Evolutionary conservation across 768 basidiomycete genomes (phyloP).

Genomic region (Rubroboletus satanas): DNA sequence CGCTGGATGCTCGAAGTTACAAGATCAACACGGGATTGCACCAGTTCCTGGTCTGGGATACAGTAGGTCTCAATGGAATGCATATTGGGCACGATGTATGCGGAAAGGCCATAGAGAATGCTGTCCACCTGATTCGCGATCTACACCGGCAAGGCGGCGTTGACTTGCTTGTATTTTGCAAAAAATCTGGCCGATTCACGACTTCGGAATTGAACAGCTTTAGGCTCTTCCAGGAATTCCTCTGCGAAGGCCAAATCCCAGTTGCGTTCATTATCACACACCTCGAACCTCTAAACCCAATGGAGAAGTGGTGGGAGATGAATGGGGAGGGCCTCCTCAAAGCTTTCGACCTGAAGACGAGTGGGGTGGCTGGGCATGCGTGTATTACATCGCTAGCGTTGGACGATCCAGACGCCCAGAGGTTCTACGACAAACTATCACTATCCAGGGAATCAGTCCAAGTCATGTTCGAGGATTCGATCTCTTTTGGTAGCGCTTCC

Average conservation of each 20-base stretch:
- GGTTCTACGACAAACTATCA: conserved; percentile 3
- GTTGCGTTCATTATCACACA: conserved; percentile 39
- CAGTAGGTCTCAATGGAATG: conserved; percentile 28
- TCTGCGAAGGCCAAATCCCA: conserved; percentile 37
- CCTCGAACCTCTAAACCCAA: conserved; percentile 28
- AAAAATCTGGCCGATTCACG: conserved; percentile 29
- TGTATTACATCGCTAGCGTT: conserved; percentile 25
- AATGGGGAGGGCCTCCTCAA: conserved; percentile 16
- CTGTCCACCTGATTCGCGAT: conserved; percentile 28
- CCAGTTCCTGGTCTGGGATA: conserved; percentile 32
- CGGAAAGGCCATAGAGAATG: conserved; percentile 22
- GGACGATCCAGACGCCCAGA: background rate
- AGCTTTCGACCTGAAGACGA: conserved; percentile 6
- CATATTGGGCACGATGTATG: conserved; percentile 2
- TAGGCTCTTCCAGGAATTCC: conserved; percentile 34
- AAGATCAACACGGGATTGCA: conserved; percentile 15
- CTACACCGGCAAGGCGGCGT: conserved; percentile 32
- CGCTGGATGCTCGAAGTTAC: conserved; percentile 29
- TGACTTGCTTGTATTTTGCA: conserved; percentile 38
- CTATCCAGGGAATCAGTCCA: conserved; percentile 16
- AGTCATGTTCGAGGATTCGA: conserved; percentile 21
- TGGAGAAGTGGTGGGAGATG: conserved; percentile 34
- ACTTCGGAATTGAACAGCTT: conserved; percentile 29
- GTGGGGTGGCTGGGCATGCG: conserved; percentile 23
- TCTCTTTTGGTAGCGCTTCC: conserved; percentile 13